Evolutionary conservation across 2,329 filamentous ascomycete species (phyloP), one percentile per base, ranked within the genome.

Genomic region (Trichoderma afroharzianum): DNA sequence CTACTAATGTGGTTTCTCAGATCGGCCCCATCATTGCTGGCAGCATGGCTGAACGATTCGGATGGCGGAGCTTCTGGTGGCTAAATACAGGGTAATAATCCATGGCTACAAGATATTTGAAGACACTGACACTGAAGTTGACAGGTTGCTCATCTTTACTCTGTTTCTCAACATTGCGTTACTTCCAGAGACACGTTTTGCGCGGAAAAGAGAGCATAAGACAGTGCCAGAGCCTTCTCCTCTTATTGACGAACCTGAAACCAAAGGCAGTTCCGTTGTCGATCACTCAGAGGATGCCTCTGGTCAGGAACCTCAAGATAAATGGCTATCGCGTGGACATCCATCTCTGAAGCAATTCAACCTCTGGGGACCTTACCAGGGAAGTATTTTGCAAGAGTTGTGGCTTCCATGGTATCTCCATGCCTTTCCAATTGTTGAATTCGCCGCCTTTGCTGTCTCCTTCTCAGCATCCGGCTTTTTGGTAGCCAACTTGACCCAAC

Each of bases 51-150:
- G 55, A 68, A 14, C 66, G 55, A 3, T 68, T n/a, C 24, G 66
- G 66, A n/a, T 68, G 66, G 66, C 50, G 66, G 26, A 32, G 36
- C n/a, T 68, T 68, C 66, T 68, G 66, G 66, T 68, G 66, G 66
- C 33, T 68, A 4, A 68, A 68, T 21, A 61, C 66, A 1, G 66
- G 55, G 39, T 43, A 18, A 43, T 9, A 43, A 43, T 43, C 15
- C 15, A 43, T 43, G 39, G 39, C 39, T 43, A 43, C 39, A 43
- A 43, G 39, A 43, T n/a, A 43, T n/a, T 0, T 39, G 1, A 8
- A 39, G 36, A 18, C 39, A 43, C 39, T 43, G 18, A 43, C 39
- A n/a, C 18, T n/a, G 18, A n/a, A 43, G 39, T 43, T 43, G 15
- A 43, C 3, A 43, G 39, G 3, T 28, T 68, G 6, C 66, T 68